Percentiles rank a stretch among this genome's conserved stretches.
Evolutionary conservation across 208 protist genomes (phyloP).

Genomic region (Trypanosoma scelopori): DNA sequence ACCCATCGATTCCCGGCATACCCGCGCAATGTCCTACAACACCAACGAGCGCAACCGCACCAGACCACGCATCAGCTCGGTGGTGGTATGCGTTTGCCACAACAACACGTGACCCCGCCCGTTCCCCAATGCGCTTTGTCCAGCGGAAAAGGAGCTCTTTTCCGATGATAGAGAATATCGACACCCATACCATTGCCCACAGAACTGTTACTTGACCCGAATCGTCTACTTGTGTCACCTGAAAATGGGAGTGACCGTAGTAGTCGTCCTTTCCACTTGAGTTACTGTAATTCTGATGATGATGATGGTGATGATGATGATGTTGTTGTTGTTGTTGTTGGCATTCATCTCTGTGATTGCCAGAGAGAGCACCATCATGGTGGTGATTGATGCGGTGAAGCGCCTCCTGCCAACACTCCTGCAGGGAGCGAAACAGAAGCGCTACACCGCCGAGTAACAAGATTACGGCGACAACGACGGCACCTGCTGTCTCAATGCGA

Average conservation of each 20-base stretch:
- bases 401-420: conserved; percentile 39
- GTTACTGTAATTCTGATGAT: conserved; percentile 28
- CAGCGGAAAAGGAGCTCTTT: conserved; percentile 87
- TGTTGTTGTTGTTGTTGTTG: conserved; percentile 22
- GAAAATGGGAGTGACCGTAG: conserved; percentile 82
- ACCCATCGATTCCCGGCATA: conserved; percentile 71
- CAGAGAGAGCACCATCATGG: not conserved
- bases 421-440: conserved; percentile 72
- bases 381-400: not conserved
- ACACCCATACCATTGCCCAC: conserved; percentile 84
- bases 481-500: conserved; percentile 77
- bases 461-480: conserved; percentile 74
- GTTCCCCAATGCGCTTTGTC: conserved; percentile 68
- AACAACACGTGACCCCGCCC: conserved; percentile 78
- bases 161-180: conserved; percentile 58
- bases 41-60: conserved; percentile 77
- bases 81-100: conserved; percentile 90
- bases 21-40: conserved; percentile 70
- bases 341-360: conserved; percentile 1
- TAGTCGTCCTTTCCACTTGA: conserved; percentile 20
- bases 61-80: conserved; percentile 87
- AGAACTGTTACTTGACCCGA: conserved; percentile 54
- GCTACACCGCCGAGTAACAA: conserved; percentile 74
- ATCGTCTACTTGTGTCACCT: conserved; percentile 56
- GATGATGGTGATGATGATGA: conserved; percentile 24